These are phyloP conservation scores for Marsdenia floribunda DNA, from an alignment of 257 asterid genomes.

Conservation along the genomic window DNA sequence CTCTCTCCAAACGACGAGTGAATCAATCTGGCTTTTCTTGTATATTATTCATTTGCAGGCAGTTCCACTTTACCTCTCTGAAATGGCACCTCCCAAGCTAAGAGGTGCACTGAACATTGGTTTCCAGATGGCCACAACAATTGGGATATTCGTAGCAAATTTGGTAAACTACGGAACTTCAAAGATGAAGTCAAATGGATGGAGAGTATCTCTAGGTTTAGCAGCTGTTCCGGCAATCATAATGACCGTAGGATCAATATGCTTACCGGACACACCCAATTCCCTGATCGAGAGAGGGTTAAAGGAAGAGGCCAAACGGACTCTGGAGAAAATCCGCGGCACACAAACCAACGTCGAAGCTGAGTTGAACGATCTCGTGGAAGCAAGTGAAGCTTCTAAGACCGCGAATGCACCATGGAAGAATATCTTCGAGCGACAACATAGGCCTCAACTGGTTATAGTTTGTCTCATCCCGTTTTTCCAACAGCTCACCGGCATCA, in stretches of 20 bases:
- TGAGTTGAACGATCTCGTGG: conserved; percentile 40
- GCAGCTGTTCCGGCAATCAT: conserved; percentile 50
- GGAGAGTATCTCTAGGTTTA: conserved; percentile 50
- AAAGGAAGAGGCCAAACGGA: conserved; percentile 26
- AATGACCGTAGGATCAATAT: conserved; percentile 41
- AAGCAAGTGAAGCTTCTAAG: conserved; percentile 42
- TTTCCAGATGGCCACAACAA: conserved; percentile 48
- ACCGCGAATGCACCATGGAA: conserved; percentile 27
- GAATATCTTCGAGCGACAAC: conserved; percentile 13
- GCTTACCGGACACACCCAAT: conserved; percentile 64
- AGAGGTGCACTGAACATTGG: conserved; percentile 63
- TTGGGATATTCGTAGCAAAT: conserved; percentile 45
- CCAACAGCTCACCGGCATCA: conserved; percentile 57
- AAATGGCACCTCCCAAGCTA: conserved; percentile 59
- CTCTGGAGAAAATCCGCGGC: conserved; percentile 38
- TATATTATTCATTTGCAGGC: conserved; percentile 26
- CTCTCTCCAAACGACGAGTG: no score
- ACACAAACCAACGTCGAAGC: conserved; percentile 24
- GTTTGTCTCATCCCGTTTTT: conserved; percentile 42
- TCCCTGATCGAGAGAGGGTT: conserved; percentile 45
- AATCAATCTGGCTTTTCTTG: no score
- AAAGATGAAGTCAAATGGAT: conserved; percentile 33
- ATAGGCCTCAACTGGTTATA: conserved; percentile 47
- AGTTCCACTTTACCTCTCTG: conserved; percentile 63
- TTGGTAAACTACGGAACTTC: conserved; percentile 45